Evolutionary conservation across 352 stramenopile species (phyloP), one percentile per base, ranked within the genome.

Genomic region (Phytophthora melonis): DNA sequence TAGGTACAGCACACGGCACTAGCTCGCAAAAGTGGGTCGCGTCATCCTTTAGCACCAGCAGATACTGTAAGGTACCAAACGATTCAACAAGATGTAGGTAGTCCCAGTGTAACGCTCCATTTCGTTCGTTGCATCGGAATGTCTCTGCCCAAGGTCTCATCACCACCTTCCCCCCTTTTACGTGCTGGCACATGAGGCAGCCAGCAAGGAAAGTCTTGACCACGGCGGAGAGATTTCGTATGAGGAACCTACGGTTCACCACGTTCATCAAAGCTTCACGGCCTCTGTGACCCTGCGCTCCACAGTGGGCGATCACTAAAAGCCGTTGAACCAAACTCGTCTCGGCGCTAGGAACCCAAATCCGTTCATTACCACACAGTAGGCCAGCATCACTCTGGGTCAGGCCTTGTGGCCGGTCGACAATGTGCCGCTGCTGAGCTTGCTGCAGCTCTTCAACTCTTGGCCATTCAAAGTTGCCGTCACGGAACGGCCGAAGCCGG

Each of bases 381-480:
- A 52, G 16, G 1, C 13, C 19, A 54, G 21, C 34, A 34, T 39
- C 6, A 21, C 21, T 39, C 49, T 10, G 34, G 54, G 9, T 32
- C 16, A 61, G 34, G 27, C 30, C 18, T 30, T 39, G 7, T 36
- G 11, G 13, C 13, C 36, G 36, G 36, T 45, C 36, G 36, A 45
- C 58, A 7, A 63, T 55, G 18, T 56, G 41, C n/a, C 41, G 36
- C 7, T 63, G 36, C 34, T 63, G 58, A 27, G 58, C 21, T 16
- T 43, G 3, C 18, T 13, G 19, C 13, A 57, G 34, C 39, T 21
- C 34, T 39, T n/a, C 36, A 18, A 62, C 18, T n/a, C 54, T 58
- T 63, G 58, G 64, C 64, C 64, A 63, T 18, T 45, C 53, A 45
- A 65, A 65, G 45, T 71, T 58, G 16, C 60, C 60, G 21, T 67